Evolutionary conservation across 495 filamentous ascomycete genomes (phyloP).

Genomic region (Zalerion maritima): DNA sequence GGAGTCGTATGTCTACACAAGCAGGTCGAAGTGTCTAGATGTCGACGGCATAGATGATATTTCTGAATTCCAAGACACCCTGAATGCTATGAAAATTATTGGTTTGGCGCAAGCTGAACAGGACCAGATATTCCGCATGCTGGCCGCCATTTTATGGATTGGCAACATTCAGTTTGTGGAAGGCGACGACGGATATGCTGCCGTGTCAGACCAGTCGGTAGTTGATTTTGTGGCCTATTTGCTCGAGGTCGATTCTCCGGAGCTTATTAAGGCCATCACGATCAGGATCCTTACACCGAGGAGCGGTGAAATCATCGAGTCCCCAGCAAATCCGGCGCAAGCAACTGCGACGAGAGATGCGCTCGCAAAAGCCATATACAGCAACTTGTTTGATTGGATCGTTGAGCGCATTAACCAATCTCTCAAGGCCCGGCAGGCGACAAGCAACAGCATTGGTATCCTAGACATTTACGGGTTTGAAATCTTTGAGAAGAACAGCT

Average conservation of each 20-base stretch:
- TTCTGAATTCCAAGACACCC: slow-evolving; percentile 79
- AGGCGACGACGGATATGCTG: slow-evolving; percentile 77
- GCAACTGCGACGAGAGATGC: slow-evolving; percentile 90
- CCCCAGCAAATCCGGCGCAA: slow-evolving; percentile 79
- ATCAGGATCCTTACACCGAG: slow-evolving; percentile 80
- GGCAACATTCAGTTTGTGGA: slow-evolving; percentile 85
- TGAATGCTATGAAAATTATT: slow-evolving; percentile 91
- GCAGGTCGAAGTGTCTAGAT: slow-evolving; percentile 81
- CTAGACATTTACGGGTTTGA: slow-evolving; percentile 99
- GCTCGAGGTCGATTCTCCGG: slow-evolving; percentile 67
- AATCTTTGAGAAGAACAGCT: slow-evolving; percentile 98
- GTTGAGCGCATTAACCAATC: slow-evolving; percentile 85
- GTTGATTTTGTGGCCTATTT: slow-evolving; percentile 91
- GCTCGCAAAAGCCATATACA: slow-evolving; percentile 85
- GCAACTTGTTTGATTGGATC: slow-evolving; percentile 99
- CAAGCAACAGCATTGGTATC: slow-evolving; percentile 84
- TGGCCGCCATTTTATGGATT: slow-evolving; percentile 85
- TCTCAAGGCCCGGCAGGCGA: slow-evolving; percentile 58
- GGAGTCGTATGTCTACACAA: slow-evolving; percentile 90
- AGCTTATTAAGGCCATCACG: slow-evolving; percentile 80
- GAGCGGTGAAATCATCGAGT: slow-evolving; percentile 77
- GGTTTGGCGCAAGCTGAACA: slow-evolving; percentile 80
- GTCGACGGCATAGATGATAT: slow-evolving; percentile 86
- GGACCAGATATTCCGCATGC: slow-evolving; percentile 93
- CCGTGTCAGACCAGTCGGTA: slow-evolving; percentile 72